Evolutionary conservation across 2,329 filamentous ascomycete species (phyloP).

Genomic region (Hypocrella siamensis): DNA sequence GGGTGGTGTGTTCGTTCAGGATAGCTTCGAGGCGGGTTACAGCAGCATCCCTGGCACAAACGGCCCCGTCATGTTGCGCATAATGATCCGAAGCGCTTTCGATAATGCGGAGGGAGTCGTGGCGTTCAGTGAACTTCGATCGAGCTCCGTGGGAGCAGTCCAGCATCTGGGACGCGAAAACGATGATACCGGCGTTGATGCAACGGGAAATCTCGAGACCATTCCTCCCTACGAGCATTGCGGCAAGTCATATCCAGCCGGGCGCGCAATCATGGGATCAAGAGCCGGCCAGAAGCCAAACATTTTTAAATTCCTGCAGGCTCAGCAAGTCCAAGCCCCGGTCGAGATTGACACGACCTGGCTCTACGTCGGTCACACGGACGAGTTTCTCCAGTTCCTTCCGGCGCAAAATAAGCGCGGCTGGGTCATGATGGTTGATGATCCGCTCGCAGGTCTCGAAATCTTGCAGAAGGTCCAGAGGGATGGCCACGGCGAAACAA

Average conservation of each 20-base stretch:
- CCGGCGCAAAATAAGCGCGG: slow-evolving; percentile 10
- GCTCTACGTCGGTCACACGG: slow-evolving; percentile 11
- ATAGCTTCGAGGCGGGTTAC: slow-evolving; percentile 22
- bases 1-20: slow-evolving; percentile 10
- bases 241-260: slow-evolving; percentile 8
- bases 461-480: slow-evolving; percentile 9
- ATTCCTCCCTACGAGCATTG: slow-evolving; percentile 16
- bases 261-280: slow-evolving; percentile 9
- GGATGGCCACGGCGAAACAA: slow-evolving; percentile 9
- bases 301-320: slow-evolving; percentile 12
- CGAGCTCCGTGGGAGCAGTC: slow-evolving; percentile 14
- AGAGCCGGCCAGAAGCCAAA: slow-evolving; percentile 2
- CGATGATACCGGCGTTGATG: slow-evolving; percentile 7
- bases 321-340: slow-evolving; percentile 17
- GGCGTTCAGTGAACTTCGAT: slow-evolving; percentile 16
- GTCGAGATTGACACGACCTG: slow-evolving; percentile 14
- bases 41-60: slow-evolving; percentile 20
- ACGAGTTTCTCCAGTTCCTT: slow-evolving; percentile 14
- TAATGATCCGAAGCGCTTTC: slow-evolving; percentile 13
- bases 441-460: slow-evolving; percentile 9
- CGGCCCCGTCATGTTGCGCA: slow-evolving; percentile 14
- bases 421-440: slow-evolving; percentile 11
- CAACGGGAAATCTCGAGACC: slow-evolving; percentile 19
- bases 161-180: slow-evolving; percentile 7
- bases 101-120: not conserved